Conservation (phyloP, 169 alveolate genomes). For the Eimeria brunetti region DNA sequence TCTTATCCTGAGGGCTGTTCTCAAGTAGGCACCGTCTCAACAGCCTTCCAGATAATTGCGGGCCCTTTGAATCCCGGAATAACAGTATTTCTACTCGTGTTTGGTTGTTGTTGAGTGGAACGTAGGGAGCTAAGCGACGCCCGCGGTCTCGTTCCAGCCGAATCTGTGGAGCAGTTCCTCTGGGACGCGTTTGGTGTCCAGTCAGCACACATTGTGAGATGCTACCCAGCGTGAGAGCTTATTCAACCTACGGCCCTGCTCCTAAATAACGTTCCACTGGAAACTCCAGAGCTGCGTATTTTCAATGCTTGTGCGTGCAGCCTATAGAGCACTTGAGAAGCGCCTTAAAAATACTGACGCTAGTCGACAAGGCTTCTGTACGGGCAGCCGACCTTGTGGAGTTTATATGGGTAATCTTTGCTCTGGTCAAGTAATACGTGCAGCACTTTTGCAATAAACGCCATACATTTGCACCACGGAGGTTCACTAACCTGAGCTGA, state of each 20-base stretch:
- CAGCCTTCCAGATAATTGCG: background rate
- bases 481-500: background rate
- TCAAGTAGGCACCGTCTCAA: constrained; percentile 14
- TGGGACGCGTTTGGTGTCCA: constrained; percentile 59
- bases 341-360: constrained; percentile 58
- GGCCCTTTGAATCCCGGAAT: background rate
- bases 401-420: constrained; percentile 35
- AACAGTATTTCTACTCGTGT: background rate
- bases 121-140: constrained; percentile 64
- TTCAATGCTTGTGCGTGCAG: constrained; percentile 3
- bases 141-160: constrained; percentile 59
- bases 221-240: background rate
- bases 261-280: background rate
- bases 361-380: constrained; percentile 41
- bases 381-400: constrained; percentile 58
- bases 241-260: background rate
- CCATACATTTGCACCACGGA: background rate
- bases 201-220: constrained; percentile 52
- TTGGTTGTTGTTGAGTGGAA: constrained; percentile 19
- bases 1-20: constrained; percentile 38
- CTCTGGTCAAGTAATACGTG: background rate
- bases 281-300: background rate
- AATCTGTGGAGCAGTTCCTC: constrained; percentile 63
- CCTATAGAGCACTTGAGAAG: constrained; percentile 68
- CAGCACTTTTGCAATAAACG: background rate